Percentiles rank a stretch among this genome's conserved stretches.
phyloP scores from a whole-genome alignment of 768 basidiomycete species.

The Lentinula lateritia region DNA sequence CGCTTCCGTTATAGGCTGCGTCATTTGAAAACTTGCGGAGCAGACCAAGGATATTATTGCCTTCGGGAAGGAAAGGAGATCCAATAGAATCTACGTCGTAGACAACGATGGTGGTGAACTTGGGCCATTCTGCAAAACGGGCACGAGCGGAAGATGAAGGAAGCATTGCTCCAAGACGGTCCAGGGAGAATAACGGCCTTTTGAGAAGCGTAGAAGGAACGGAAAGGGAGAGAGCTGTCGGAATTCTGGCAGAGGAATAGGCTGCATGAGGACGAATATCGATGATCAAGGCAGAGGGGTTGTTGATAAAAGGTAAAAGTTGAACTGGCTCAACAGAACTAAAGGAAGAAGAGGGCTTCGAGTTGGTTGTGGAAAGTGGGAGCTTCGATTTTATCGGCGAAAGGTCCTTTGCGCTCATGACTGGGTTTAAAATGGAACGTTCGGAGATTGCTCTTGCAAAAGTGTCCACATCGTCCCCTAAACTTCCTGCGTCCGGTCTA shows the following conservation, averaged over 20 bases:
- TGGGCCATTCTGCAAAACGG: slow-evolving; percentile 55
- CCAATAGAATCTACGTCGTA: slow-evolving; percentile 74
- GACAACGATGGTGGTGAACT: slow-evolving; percentile 63
- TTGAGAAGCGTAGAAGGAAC: slow-evolving; percentile 94
- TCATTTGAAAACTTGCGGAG: slow-evolving; percentile 67
- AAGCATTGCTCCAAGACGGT: slow-evolving; percentile 78
- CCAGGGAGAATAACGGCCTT: slow-evolving; percentile 79
- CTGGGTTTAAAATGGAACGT: background rate
- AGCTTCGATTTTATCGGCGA: background rate
- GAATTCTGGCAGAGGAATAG: slow-evolving; percentile 60
- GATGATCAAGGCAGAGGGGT: slow-evolving; percentile 56
- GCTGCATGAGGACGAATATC: slow-evolving; percentile 86
- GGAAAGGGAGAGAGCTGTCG: slow-evolving; percentile 73
- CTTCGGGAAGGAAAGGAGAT: slow-evolving; percentile 39
- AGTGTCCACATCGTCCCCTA: background rate
- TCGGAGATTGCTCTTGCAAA: slow-evolving; percentile 4
- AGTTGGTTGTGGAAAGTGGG: background rate
- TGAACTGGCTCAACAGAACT: background rate
- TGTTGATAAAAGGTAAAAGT: slow-evolving; percentile 15
- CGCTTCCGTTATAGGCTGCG: slow-evolving; percentile 38
- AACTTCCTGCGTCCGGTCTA: background rate
- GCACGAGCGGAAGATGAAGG: slow-evolving; percentile 50
- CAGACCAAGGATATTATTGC: slow-evolving; percentile 66
- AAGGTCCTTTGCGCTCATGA: background rate
- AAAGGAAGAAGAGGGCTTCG: background rate